Conservation (phyloP, 768 basidiomycete genomes). For the Tylopilus vinaceipallidus region DNA sequence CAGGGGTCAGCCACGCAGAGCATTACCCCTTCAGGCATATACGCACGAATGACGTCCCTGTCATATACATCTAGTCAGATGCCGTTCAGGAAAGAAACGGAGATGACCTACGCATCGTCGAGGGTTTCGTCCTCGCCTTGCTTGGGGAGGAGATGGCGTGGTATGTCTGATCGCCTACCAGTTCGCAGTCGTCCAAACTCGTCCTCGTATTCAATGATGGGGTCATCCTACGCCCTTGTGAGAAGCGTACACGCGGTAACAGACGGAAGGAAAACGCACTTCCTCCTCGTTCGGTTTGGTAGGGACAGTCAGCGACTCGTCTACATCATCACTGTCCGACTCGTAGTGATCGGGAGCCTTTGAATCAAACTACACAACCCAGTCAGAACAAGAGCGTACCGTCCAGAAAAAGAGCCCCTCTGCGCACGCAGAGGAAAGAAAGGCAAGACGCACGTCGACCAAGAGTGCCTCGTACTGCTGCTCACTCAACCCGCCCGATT, state of each 20-base stretch:
- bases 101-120: constrained; percentile 55
- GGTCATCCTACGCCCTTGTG: constrained; percentile 53
- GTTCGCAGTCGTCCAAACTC: constrained; percentile 81
- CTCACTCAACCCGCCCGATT: constrained; percentile 74
- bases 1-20: constrained; percentile 1
- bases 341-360: constrained; percentile 54
- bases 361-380: constrained; percentile 56
- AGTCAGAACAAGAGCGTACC: neutral
- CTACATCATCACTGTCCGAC: constrained; percentile 73
- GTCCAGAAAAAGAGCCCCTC: neutral
- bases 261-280: constrained; percentile 25
- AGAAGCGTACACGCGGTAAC: neutral
- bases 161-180: constrained; percentile 71
- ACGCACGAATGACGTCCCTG: constrained; percentile 61
- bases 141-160: constrained; percentile 55
- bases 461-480: constrained; percentile 68
- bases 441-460: constrained; percentile 62
- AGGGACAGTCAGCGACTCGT: constrained; percentile 72
- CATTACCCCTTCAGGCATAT: constrained; percentile 2
- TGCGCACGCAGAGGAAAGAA: neutral
- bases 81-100: neutral
- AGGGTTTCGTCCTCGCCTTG: constrained; percentile 38
- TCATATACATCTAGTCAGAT: constrained; percentile 8
- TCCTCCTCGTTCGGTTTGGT: constrained; percentile 37
- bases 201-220: constrained; percentile 81